Evolutionary conservation across 495 filamentous ascomycete genomes (phyloP).

Genomic region (Aeminium ludgeri): DNA sequence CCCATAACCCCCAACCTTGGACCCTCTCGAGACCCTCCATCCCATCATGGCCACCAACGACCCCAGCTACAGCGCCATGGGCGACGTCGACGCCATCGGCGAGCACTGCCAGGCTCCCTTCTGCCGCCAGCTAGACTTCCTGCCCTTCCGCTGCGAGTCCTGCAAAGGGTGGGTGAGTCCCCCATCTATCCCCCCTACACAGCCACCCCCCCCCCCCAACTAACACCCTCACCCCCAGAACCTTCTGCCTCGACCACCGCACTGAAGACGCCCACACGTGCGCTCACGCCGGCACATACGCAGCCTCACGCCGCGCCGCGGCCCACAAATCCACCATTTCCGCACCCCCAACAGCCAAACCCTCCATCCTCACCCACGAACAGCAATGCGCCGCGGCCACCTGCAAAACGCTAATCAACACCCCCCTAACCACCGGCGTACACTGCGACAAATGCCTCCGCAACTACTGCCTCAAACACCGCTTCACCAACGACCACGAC

Average conservation of each 20-base stretch:
- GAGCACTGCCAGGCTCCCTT: conserved; percentile 78
- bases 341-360: conserved; percentile 22
- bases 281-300: conserved; percentile 72
- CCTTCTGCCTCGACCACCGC: conserved; percentile 90
- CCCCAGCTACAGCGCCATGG: conserved; percentile 43
- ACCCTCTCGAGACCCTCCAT: no score
- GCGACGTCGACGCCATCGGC: conserved; percentile 64
- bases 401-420: conserved; percentile 81
- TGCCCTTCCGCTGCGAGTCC: conserved; percentile 86
- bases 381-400: conserved; percentile 50
- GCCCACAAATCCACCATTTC: conserved; percentile 16
- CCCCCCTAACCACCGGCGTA: conserved; percentile 56
- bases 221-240: conserved; percentile 37
- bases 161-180: conserved; percentile 36
- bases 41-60: conserved; percentile 28
- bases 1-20: no score
- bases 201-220: background rate
- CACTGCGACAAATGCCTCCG: conserved; percentile 66
- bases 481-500: conserved; percentile 72
- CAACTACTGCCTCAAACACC: conserved; percentile 84
- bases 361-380: conserved; percentile 43
- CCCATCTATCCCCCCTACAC: background rate
- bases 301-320: conserved; percentile 35
- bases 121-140: conserved; percentile 91
- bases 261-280: conserved; percentile 73